A percentile compares a stretch with the other conserved stretches of the same genome.
Evolutionary conservation across 257 asterid genomes (phyloP).

Genomic region (Rhazya stricta): DNA sequence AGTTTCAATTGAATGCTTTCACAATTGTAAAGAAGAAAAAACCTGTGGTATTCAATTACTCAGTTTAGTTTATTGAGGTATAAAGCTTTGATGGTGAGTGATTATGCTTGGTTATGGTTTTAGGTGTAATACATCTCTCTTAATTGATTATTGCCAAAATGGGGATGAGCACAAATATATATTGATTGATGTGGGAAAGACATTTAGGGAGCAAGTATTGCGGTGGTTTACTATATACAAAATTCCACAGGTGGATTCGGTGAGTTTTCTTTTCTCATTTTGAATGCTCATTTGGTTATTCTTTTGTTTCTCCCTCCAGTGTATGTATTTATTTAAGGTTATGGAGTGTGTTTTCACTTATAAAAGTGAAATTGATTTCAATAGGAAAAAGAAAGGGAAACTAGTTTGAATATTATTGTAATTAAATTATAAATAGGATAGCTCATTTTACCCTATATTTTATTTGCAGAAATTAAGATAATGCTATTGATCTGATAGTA

Average conservation of each 20-base stretch:
- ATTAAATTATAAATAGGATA: neutral
- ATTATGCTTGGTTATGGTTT: conserved; percentile 16
- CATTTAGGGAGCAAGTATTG: conserved; percentile 94
- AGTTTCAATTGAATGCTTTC: neutral
- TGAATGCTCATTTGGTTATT: neutral
- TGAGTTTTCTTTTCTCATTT: conserved; percentile 40
- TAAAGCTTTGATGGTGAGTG: conserved; percentile 22
- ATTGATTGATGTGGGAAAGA: conserved; percentile 90
- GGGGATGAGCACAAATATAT: conserved; percentile 68
- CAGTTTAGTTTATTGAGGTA: too few relatives aligned
- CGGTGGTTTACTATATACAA: conserved; percentile 84
- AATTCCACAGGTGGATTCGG: conserved; percentile 87
- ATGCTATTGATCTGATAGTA: neutral
- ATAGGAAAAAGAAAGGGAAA: neutral
- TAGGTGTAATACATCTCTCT: conserved; percentile 96
- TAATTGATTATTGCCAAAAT: conserved; percentile 62
- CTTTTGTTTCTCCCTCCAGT: neutral
- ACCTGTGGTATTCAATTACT: neutral
- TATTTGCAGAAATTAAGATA: neutral
- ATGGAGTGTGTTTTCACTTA: too few relatives aligned
- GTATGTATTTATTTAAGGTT: neutral
- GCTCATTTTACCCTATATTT: neutral
- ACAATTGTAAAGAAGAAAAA: neutral
- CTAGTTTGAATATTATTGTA: neutral
- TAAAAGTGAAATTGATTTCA: neutral